Evolutionary conservation across 2,329 filamentous ascomycete species (phyloP).

Genomic region (Magnaporthiopsis rhizophila): DNA sequence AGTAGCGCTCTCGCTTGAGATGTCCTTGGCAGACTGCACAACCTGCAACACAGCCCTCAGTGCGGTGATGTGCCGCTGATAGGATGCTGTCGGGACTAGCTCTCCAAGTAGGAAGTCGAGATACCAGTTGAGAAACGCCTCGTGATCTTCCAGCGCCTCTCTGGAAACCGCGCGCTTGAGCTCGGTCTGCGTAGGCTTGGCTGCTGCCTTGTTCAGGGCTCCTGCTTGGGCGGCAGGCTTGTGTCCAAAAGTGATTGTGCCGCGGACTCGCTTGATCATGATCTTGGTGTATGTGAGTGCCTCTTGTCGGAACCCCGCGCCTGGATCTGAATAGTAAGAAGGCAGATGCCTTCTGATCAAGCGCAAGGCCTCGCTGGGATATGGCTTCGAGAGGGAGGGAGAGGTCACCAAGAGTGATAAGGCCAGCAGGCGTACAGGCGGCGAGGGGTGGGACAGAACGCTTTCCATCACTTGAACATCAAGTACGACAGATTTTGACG

Average conservation of each 20-base stretch:
- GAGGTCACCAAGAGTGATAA: constrained; percentile 74
- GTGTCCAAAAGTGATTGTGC: constrained; percentile 29
- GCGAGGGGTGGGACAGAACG: constrained; percentile 42
- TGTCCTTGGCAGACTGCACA: constrained; percentile 61
- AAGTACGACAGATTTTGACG: constrained; percentile 15
- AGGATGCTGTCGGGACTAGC: constrained; percentile 73
- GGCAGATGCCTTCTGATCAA: constrained; percentile 59
- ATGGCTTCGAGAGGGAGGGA: constrained; percentile 63
- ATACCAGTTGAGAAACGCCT: constrained; percentile 68
- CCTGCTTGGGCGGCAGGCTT: not conserved
- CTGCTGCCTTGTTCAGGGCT: not conserved
- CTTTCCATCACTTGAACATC: constrained; percentile 8
- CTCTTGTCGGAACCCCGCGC: constrained; percentile 79
- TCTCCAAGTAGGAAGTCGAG: constrained; percentile 63
- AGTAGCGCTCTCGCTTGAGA: constrained; percentile 12
- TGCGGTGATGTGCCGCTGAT: constrained; percentile 79
- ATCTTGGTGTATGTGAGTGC: constrained; percentile 66
- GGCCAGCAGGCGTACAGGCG: constrained; percentile 67
- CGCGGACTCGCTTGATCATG: constrained; percentile 68
- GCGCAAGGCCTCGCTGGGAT: constrained; percentile 52
- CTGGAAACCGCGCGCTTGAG: constrained; percentile 8
- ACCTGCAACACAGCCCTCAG: constrained; percentile 62
- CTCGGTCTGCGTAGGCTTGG: not conserved
- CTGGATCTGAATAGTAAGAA: constrained; percentile 72
- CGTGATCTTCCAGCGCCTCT: constrained; percentile 40